Evolutionary conservation across 768 basidiomycete genomes (phyloP).

Genomic region (Lentinula detonsa): DNA sequence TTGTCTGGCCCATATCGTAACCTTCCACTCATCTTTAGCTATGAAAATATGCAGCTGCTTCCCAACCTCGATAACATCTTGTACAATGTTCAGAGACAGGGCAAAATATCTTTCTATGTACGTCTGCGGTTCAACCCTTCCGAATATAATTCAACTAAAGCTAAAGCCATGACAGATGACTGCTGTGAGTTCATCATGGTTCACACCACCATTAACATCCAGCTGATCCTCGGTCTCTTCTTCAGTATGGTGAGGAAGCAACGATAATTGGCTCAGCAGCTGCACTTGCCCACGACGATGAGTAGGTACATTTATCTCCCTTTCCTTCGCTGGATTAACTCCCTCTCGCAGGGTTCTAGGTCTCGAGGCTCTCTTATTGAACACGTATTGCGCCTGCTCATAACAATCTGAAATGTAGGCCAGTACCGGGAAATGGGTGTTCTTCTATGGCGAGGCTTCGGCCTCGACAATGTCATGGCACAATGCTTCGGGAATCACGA

Average conservation of each 20-base stretch:
- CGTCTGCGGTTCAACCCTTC: slow-evolving; percentile 19
- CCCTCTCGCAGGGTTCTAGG: slow-evolving; percentile 61
- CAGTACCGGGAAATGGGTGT: slow-evolving; percentile 95
- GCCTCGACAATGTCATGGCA: slow-evolving; percentile 75
- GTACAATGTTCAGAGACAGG: slow-evolving; percentile 91
- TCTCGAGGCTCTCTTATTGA: slow-evolving; percentile 18
- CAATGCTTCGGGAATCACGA: slow-evolving; percentile 88
- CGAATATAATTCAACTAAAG: background rate
- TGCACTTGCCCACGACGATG: slow-evolving; percentile 74
- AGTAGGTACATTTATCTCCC: slow-evolving; percentile 42
- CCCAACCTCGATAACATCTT: slow-evolving; percentile 85
- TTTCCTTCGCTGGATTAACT: background rate
- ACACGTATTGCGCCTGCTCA: background rate
- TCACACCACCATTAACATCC: background rate
- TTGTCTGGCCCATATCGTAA: background rate
- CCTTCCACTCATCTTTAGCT: slow-evolving; percentile 31
- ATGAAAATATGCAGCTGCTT: slow-evolving; percentile 73
- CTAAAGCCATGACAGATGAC: slow-evolving; percentile 54
- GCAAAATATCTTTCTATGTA: slow-evolving; percentile 89
- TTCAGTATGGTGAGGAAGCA: slow-evolving; percentile 87
- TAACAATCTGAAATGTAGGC: slow-evolving; percentile 30
- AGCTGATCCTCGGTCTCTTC: slow-evolving; percentile 5
- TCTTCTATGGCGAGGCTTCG: slow-evolving; percentile 81
- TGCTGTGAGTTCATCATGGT: slow-evolving; percentile 46
- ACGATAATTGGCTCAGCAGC: slow-evolving; percentile 87